Conservation (phyloP, 164 flowering plant genomes). For the Liquidambar formosana region DNA sequence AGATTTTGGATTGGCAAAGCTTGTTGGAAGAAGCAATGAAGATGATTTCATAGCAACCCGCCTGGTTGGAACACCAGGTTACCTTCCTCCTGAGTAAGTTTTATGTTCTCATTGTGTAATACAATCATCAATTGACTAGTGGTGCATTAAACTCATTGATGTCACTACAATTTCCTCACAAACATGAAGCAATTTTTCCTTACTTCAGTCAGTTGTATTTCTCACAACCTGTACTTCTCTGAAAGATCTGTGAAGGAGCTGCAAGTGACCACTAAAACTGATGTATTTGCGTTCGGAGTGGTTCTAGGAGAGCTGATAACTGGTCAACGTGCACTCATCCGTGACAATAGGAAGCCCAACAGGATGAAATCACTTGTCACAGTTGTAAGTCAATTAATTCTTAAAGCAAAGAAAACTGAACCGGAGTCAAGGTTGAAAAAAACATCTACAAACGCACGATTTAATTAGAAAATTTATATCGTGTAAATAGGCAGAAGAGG, state of each 20-base stretch:
- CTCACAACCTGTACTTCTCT: conserved; percentile 8
- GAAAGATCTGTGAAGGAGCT: conserved; percentile 75
- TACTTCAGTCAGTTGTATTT: not conserved
- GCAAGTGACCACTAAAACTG: conserved; percentile 62
- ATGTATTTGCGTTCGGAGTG: conserved; percentile 80
- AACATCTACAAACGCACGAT: not conserved
- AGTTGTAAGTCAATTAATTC: conserved; percentile 41
- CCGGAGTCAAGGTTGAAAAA: not conserved
- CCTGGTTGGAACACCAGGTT: conserved; percentile 79
- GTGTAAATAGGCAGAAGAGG: too few relatives aligned
- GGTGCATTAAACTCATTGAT: too few relatives aligned
- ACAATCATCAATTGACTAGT: too few relatives aligned
- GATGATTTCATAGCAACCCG: conserved; percentile 65
- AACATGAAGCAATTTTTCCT: too few relatives aligned
- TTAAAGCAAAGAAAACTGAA: not conserved
- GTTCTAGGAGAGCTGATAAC: conserved; percentile 77
- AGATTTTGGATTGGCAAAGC: conserved; percentile 79
- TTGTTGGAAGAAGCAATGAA: conserved; percentile 56
- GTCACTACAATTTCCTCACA: too few relatives aligned
- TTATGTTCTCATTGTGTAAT: too few relatives aligned
- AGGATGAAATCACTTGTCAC: conserved; percentile 68
- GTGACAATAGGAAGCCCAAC: conserved; percentile 51
- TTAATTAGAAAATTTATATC: too few relatives aligned
- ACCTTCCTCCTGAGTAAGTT: conserved; percentile 80
- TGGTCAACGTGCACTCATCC: conserved; percentile 64